Conservation (phyloP, 768 basidiomycete species). For the Mycena olivaceomarginata region DNA sequence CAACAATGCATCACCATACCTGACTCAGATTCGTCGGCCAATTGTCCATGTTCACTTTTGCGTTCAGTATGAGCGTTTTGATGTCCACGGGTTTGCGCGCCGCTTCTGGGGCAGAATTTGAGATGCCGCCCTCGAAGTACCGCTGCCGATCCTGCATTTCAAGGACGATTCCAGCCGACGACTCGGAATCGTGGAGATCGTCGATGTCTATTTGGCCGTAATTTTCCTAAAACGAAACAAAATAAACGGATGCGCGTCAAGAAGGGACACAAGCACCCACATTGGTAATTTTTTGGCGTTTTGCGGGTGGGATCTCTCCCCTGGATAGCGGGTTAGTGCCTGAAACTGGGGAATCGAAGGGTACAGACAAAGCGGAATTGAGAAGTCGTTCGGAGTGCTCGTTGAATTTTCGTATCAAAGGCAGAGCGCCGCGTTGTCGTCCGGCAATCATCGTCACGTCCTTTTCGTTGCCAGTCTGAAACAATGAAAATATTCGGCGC, state of each 20-base stretch:
- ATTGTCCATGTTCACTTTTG: constrained; percentile 66
- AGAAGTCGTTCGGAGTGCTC: constrained; percentile 96
- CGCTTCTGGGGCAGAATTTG: constrained; percentile 52
- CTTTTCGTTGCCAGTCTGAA: constrained; percentile 90
- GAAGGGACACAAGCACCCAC: constrained; percentile 54
- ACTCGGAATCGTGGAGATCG: constrained; percentile 85
- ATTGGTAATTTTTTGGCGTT: constrained; percentile 73
- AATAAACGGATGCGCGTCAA: neutral
- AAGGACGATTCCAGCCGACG: constrained; percentile 81
- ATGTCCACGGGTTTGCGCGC: constrained; percentile 68
- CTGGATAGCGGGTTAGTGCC: constrained; percentile 52
- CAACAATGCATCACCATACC: constrained; percentile 56
- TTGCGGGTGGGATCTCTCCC: constrained; percentile 74
- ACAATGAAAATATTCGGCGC: neutral
- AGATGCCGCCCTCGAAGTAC: constrained; percentile 85
- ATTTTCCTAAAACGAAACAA: constrained; percentile 52
- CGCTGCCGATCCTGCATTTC: constrained; percentile 92
- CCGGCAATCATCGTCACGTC: constrained; percentile 98
- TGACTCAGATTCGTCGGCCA: constrained; percentile 78
- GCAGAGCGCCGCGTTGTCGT: constrained; percentile 89
- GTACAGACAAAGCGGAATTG: constrained; percentile 81
- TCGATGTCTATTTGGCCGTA: constrained; percentile 85
- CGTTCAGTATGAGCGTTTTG: constrained; percentile 66
- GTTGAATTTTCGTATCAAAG: constrained; percentile 97
- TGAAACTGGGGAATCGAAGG: constrained; percentile 20